Evolutionary conservation across 2,329 filamentous ascomycete genomes (phyloP).

Genomic region (Cylindrodendrum hubeiense): DNA sequence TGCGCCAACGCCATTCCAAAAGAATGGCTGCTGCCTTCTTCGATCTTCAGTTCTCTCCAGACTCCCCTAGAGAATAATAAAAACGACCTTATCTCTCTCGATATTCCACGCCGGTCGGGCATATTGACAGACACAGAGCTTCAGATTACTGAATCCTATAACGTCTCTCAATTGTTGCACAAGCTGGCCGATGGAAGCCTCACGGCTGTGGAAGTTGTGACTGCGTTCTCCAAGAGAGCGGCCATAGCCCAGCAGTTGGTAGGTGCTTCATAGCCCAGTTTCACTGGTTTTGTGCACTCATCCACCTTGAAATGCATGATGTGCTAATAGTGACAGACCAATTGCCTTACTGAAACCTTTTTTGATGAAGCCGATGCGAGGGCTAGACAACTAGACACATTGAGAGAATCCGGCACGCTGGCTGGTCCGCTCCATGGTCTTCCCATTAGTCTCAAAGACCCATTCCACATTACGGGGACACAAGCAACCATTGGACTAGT

Average conservation of each 20-base stretch:
- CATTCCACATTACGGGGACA: constrained; percentile 14
- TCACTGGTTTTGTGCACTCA: not conserved
- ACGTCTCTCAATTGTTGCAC: not conserved
- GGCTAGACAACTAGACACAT: constrained; percentile 4
- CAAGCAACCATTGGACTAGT: constrained; percentile 15
- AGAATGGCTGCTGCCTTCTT: too few relatives aligned
- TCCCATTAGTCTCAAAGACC: constrained; percentile 27
- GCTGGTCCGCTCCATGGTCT: constrained; percentile 21
- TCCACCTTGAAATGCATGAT: not conserved
- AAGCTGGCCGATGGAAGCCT: constrained; percentile 21
- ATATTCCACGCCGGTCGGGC: not conserved
- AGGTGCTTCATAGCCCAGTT: not conserved
- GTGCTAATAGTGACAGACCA: not conserved
- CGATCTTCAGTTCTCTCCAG: too few relatives aligned
- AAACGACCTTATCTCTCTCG: not conserved
- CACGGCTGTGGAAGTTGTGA: constrained; percentile 25
- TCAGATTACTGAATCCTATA: constrained; percentile 16
- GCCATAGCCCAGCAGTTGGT: constrained; percentile 33
- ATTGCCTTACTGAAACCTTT: constrained; percentile 19
- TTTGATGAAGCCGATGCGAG: constrained; percentile 7
- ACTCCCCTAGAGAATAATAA: not conserved
- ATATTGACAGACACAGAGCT: constrained; percentile 8
- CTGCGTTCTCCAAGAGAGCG: constrained; percentile 18
- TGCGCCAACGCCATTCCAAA: too few relatives aligned
- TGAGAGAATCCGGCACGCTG: not conserved